Evolutionary conservation across 2,329 filamentous ascomycete species (phyloP).

Genomic region (Fusarium lyarnte): DNA sequence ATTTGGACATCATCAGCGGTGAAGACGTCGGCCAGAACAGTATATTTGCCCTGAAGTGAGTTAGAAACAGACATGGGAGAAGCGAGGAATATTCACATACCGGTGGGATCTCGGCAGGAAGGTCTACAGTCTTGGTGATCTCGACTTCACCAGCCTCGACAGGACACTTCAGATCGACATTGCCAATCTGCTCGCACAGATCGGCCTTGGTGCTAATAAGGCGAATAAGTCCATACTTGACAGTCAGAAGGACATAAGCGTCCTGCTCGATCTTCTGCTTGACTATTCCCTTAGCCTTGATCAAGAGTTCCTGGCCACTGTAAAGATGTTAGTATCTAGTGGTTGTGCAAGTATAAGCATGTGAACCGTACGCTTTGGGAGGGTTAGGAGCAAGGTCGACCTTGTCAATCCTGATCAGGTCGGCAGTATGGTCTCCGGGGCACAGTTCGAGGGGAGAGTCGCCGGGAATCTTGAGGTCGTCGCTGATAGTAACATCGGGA

Average conservation of each 20-base stretch:
- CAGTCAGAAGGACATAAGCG: slow-evolving; percentile 81
- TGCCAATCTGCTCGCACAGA: slow-evolving; percentile 87
- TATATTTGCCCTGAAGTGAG: slow-evolving; percentile 81
- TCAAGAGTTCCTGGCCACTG: slow-evolving; percentile 81
- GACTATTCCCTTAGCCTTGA: slow-evolving; percentile 82
- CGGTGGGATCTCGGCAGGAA: slow-evolving; percentile 88
- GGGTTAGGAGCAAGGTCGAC: slow-evolving; percentile 90
- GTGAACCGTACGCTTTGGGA: slow-evolving; percentile 76
- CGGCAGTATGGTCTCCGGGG: slow-evolving; percentile 67
- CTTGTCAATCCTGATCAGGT: slow-evolving; percentile 79
- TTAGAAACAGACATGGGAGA: slow-evolving; percentile 36
- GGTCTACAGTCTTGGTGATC: slow-evolving; percentile 82
- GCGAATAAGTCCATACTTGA: slow-evolving; percentile 95
- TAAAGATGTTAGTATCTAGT: slow-evolving; percentile 38
- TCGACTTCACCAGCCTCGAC: slow-evolving; percentile 79
- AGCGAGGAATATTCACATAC: slow-evolving; percentile 63
- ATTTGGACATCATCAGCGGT: slow-evolving; percentile 77
- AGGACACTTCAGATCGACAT: slow-evolving; percentile 90
- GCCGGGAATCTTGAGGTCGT: slow-evolving; percentile 76
- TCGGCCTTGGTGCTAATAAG: slow-evolving; percentile 84
- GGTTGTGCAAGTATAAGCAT: slow-evolving; percentile 4
- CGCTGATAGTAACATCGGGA: slow-evolving; percentile 55
- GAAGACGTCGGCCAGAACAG: slow-evolving; percentile 85
- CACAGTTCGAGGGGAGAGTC: slow-evolving; percentile 89
- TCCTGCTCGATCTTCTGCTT: slow-evolving; percentile 77